Evolutionary conservation across 306 rosid genomes (phyloP), one percentile per base, ranked within the genome.

Genomic region (Cucurbita argyrosperma): DNA sequence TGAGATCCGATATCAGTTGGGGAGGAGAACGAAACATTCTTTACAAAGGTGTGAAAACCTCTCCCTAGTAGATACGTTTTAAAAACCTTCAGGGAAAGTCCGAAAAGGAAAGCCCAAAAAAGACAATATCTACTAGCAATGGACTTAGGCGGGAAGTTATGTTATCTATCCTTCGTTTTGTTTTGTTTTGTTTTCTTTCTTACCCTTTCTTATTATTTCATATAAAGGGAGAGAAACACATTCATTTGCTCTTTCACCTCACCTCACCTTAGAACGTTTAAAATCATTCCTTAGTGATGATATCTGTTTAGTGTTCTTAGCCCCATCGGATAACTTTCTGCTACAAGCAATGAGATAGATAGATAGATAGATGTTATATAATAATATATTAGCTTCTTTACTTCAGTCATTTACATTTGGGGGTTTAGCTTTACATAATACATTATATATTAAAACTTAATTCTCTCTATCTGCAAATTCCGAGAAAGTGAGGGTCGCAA

Each of bases 401-500:
- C 71, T 51, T 15, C 49, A 81, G 78, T 82, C 88, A 83, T 89
- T 85, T 88, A 81, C 87, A 86, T 79, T 86, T 82, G 68, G 55
- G 73, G 55, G 73, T 68, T 82, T 69, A 81, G 79, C 74, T 76
- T 47, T 68, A 66, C 74, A 68, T 19, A 45, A 16, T 23, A 57
- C 11, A 56, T 9, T 57, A 58, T 26, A 46, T 46, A 68, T 46
- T 11, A 30, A 12, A 46, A 46, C 73, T 21, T 68, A 46, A 57
- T 21, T 68, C 45, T 60, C 43, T 60, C 55, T 68, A 68, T 51
- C 73, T 68, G 73, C 72, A 42, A 66, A 18, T 66, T 66, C 54
- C n/a, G 38, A 66, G 53, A 68, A 49, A 68, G n/a, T 49, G 50
- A 60, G 71, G 67, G 37, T 13, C 5, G 70, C 50, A 63, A 75